Percentiles rank a stretch among this genome's conserved stretches.
Conservation (phyloP, 768 basidiomycete species). For the Tubosaeta brunneosetosa region DNA sequence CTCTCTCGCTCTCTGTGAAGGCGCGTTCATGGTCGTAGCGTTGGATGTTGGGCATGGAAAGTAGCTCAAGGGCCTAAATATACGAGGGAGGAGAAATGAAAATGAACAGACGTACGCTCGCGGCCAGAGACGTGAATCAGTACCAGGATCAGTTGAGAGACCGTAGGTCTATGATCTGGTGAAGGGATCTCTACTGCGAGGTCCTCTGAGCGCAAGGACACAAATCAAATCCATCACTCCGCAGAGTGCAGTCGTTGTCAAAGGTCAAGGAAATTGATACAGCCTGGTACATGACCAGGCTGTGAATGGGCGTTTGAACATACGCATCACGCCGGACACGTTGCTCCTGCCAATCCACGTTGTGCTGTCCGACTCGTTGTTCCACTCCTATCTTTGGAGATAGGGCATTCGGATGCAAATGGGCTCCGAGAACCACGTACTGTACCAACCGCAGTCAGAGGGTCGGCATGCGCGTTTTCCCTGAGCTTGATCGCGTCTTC, state of each 20-base stretch:
- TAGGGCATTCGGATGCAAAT: conserved; percentile 10
- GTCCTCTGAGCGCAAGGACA: background rate
- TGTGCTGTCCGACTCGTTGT: conserved; percentile 4
- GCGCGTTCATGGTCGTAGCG: conserved; percentile 15
- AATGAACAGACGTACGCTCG: conserved; percentile 9
- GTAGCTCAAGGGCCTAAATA: conserved; percentile 17
- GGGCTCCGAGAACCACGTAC: conserved; percentile 15
- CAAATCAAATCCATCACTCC: background rate
- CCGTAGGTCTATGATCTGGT: background rate
- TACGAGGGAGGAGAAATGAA: conserved; percentile 1
- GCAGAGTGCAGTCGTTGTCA: background rate
- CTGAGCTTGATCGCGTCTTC: conserved; percentile 18
- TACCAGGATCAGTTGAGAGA: conserved; percentile 9
- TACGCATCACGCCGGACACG: conserved; percentile 17
- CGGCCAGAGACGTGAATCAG: conserved; percentile 5
- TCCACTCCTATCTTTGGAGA: conserved; percentile 12
- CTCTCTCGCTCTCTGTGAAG: conserved; percentile 21
- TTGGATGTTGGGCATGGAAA: background rate
- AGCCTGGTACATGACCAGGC: conserved; percentile 1
- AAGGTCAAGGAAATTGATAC: conserved; percentile 5
- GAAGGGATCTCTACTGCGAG: conserved; percentile 15
- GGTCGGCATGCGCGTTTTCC: conserved; percentile 13
- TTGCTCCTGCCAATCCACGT: conserved; percentile 19
- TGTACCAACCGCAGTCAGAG: conserved; percentile 2
- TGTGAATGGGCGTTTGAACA: background rate